A percentile compares a stretch with the other conserved stretches of the same genome.
Evolutionary conservation across 108 stramenopile genomes (phyloP).

Genomic region (Phaeodactylum tricornutum): DNA sequence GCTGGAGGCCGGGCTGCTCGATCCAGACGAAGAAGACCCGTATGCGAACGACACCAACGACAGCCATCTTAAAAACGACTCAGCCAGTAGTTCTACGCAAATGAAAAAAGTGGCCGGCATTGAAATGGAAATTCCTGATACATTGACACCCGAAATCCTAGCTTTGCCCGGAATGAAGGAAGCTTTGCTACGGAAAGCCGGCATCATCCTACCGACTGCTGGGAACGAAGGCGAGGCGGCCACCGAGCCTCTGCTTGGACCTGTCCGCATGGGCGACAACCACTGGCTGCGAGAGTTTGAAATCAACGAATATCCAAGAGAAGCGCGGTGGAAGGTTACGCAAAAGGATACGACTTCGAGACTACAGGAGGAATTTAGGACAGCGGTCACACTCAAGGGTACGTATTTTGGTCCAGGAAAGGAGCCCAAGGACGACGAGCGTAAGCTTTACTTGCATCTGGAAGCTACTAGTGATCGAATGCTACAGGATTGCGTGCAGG

Average conservation of each 20-base stretch:
- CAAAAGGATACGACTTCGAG: slow-evolving; percentile 82
- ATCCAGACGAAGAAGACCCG: slow-evolving; percentile 69
- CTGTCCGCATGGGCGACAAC: slow-evolving; percentile 42
- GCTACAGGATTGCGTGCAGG: slow-evolving; percentile 65
- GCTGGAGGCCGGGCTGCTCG: slow-evolving; percentile 78
- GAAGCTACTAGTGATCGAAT: slow-evolving; percentile 74
- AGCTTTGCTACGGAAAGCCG: slow-evolving; percentile 64
- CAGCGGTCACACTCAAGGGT: slow-evolving; percentile 86
- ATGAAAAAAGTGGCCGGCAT: slow-evolving; percentile 21
- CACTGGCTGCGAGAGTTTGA: slow-evolving; percentile 82
- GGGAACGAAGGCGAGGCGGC: slow-evolving; percentile 1
- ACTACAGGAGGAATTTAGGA: slow-evolving; percentile 85
- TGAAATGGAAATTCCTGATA: slow-evolving; percentile 38
- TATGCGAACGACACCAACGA: slow-evolving; percentile 9
- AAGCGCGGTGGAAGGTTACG: slow-evolving; percentile 85
- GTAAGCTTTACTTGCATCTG: slow-evolving; percentile 74
- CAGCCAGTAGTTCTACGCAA: too few relatives aligned
- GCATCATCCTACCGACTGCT: slow-evolving; percentile 33
- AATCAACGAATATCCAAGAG: slow-evolving; percentile 90
- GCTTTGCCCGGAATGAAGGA: slow-evolving; percentile 85
- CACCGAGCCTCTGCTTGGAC: slow-evolving; percentile 15
- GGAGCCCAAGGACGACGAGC: slow-evolving; percentile 51
- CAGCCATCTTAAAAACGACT: slow-evolving; percentile 5
- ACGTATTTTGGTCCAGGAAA: slow-evolving; percentile 57
- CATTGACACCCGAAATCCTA: slow-evolving; percentile 63